phyloP scores from a whole-genome alignment of 345 rosid species.

The Xanthoceras sorbifolium region DNA sequence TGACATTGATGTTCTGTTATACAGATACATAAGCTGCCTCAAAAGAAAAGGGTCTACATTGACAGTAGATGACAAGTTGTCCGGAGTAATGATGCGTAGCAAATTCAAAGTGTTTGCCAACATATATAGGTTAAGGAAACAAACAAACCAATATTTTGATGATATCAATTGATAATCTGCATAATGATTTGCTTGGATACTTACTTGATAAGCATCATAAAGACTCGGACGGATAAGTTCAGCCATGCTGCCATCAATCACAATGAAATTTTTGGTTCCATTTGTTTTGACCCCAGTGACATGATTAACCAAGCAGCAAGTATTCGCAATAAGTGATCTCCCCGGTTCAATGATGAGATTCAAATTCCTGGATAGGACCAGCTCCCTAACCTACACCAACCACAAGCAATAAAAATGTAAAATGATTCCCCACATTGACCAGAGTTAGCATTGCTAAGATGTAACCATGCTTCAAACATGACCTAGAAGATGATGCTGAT shows the following conservation, averaged over 20 bases:
- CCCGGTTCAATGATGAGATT: conserved; percentile 95
- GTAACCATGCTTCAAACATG: not conserved
- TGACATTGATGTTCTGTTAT: conserved; percentile 2
- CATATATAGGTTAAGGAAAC: not conserved
- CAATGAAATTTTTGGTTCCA: conserved; percentile 89
- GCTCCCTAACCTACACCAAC: conserved; percentile 70
- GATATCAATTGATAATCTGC: conserved; percentile 7
- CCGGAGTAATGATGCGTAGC: not conserved
- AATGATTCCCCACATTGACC: not conserved
- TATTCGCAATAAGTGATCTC: conserved; percentile 93
- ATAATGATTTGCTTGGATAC: conserved; percentile 10
- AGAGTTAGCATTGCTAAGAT: not conserved
- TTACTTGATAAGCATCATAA: conserved; percentile 94
- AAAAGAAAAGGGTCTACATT: not conserved
- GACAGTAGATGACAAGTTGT: not conserved
- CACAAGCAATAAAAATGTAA: not conserved
- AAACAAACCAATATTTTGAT: not conserved
- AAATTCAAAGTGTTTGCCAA: not conserved
- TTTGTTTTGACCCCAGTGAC: conserved; percentile 96
- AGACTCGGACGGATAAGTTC: conserved; percentile 99
- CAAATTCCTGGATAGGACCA: conserved; percentile 76
- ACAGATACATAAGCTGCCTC: conserved; percentile 1
- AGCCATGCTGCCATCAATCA: conserved; percentile 98
- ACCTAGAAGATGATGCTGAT: not conserved
- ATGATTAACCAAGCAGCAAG: conserved; percentile 89